These are phyloP conservation scores for Phaeoacremonium minimum DNA, from an alignment of 2,329 filamentous ascomycete genomes.

Conservation along the genomic window DNA sequence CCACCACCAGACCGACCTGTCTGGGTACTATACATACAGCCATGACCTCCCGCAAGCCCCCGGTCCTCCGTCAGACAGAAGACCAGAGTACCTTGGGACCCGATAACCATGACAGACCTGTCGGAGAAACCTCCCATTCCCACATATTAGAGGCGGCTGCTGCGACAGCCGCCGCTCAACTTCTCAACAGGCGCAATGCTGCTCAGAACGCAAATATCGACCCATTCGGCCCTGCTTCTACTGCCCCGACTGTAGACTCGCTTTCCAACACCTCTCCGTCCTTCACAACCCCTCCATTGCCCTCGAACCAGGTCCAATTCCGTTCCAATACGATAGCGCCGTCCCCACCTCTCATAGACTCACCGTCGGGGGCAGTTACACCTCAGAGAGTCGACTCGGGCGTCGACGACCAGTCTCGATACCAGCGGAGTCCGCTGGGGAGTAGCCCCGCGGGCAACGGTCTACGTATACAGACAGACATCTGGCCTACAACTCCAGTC, in stretches of 20 bases:
- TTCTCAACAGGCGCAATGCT: slow-evolving; percentile 15
- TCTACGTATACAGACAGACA: slow-evolving; percentile 10
- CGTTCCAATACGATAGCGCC: slow-evolving; percentile 22
- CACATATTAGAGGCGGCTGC: slow-evolving; percentile 11
- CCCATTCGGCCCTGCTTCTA: slow-evolving; percentile 6
- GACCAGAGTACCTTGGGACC: background rate
- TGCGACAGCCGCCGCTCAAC: slow-evolving; percentile 17
- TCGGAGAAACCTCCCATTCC: slow-evolving; percentile 8
- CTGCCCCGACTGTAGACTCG: no score
- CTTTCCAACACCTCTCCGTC: slow-evolving; percentile 6
- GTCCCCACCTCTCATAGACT: slow-evolving; percentile 17
- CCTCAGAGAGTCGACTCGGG: slow-evolving; percentile 8
- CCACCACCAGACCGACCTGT: no score
- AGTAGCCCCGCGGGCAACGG: background rate
- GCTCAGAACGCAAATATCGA: slow-evolving; percentile 13
- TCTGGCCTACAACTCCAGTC: slow-evolving; percentile 1
- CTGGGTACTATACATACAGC: background rate
- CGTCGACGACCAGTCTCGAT: slow-evolving; percentile 9
- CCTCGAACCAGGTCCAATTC: slow-evolving; percentile 16
- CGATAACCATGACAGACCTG: no score
- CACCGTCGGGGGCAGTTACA: slow-evolving; percentile 9
- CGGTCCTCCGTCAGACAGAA: background rate
- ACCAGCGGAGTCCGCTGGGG: no score
- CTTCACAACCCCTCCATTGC: slow-evolving; percentile 7
- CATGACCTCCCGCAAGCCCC: background rate